Percentiles rank a stretch among this genome's conserved stretches.
phyloP scores from a whole-genome alignment of 805 yeast genomes.

The Sungouiella thailandica region DNA sequence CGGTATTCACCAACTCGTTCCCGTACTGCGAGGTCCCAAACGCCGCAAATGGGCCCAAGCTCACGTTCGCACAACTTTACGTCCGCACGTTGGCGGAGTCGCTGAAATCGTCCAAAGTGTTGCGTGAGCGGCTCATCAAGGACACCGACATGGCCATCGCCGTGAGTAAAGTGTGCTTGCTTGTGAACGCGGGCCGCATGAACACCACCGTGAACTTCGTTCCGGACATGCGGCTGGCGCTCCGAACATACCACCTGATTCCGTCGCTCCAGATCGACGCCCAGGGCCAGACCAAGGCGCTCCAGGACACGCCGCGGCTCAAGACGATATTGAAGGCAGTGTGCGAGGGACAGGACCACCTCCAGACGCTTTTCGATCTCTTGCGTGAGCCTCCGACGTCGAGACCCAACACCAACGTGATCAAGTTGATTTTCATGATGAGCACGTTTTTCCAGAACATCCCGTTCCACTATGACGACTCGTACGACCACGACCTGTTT shows the following conservation, averaged over 20 bases:
- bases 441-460: constrained; percentile 59
- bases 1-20: constrained; percentile 66
- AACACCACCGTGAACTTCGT: constrained; percentile 94
- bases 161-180: constrained; percentile 74
- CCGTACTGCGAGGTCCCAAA: constrained; percentile 35
- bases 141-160: constrained; percentile 62
- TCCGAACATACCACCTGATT: constrained; percentile 89
- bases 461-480: constrained; percentile 26
- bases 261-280: constrained; percentile 80
- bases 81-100: constrained; percentile 78
- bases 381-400: constrained; percentile 22
- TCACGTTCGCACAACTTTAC: constrained; percentile 82
- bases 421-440: constrained; percentile 69
- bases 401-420: constrained; percentile 53
- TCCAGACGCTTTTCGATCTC: constrained; percentile 46
- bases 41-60: constrained; percentile 37
- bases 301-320: constrained; percentile 92
- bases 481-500: constrained; percentile 6
- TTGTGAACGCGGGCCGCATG: constrained; percentile 90
- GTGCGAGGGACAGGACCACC: constrained; percentile 60
- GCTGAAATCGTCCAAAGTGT: constrained; percentile 73
- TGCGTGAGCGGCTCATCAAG: constrained; percentile 67
- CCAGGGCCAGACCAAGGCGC: constrained; percentile 52
- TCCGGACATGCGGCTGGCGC: constrained; percentile 90
- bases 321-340: constrained; percentile 87